phyloP scores from a whole-genome alignment of 208 protist species.

The Wallacemonas sp. region DNA sequence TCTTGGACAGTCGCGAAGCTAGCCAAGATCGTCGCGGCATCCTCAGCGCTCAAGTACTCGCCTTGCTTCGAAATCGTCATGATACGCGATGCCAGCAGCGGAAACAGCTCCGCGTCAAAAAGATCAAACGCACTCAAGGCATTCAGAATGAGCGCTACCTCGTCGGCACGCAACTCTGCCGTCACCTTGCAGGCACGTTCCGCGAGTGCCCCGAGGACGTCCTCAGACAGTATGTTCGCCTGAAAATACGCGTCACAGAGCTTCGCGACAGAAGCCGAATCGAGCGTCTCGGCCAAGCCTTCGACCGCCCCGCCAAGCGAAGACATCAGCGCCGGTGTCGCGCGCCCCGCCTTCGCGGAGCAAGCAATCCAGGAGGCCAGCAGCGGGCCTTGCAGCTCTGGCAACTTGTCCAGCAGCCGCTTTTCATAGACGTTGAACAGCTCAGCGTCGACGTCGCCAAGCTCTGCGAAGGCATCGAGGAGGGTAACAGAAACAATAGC shows the following conservation, averaged over 20 bases:
- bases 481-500: slow-evolving; percentile 75
- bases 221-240: slow-evolving; percentile 65
- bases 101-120: slow-evolving; percentile 89
- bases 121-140: slow-evolving; percentile 84
- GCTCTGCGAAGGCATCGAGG: slow-evolving; percentile 78
- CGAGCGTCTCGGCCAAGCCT: slow-evolving; percentile 61
- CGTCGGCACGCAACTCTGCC: slow-evolving; percentile 71
- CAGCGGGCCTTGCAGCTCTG: slow-evolving; percentile 59
- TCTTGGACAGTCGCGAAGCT: slow-evolving; percentile 90
- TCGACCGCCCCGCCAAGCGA: slow-evolving; percentile 54
- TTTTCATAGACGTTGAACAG: slow-evolving; percentile 74
- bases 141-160: slow-evolving; percentile 65
- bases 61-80: slow-evolving; percentile 53
- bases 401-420: slow-evolving; percentile 49
- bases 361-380: slow-evolving; percentile 67
- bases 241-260: slow-evolving; percentile 71
- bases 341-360: slow-evolving; percentile 51
- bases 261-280: slow-evolving; percentile 75
- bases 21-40: slow-evolving; percentile 70
- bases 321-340: slow-evolving; percentile 40
- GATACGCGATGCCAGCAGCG: slow-evolving; percentile 79
- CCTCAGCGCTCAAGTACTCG: slow-evolving; percentile 49
- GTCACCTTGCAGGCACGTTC: slow-evolving; percentile 83
- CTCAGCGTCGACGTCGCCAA: slow-evolving; percentile 71
- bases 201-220: slow-evolving; percentile 82